Base-by-base conservation (phyloP, 148 eudicot genomes). In the Polygonum aviculare region DNA sequence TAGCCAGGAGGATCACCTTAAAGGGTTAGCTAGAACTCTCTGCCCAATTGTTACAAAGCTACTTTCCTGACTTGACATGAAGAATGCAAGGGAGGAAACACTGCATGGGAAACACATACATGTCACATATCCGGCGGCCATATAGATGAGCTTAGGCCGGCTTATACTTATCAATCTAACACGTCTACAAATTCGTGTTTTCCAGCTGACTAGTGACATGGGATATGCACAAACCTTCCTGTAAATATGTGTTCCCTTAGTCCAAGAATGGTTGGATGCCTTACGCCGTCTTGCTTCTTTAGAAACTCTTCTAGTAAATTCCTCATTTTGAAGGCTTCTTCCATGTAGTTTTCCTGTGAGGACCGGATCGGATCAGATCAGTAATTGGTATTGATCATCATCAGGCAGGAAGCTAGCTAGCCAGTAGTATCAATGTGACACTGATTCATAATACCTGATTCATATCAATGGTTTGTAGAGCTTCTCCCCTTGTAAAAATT, bases 31-130 rank as follows among this genome's bases (percentile, higher is more conserved):
- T 80, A 89, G 69, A 80, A 89, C 74, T 82, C 93, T 79, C 77
- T 89, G 93, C 31, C 90, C 93, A 79, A 89, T 87, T 55, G 93
- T 89, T 36, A 89, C 93, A 76, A 89, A 89, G 83, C 93, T 89
- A 21, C 79, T 87, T 80, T 89, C 93, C 73, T 89, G 93, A 47
- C 73, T 86, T 54, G 90, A 87, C 93, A 89, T 89, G 81, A 89
- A 89, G 84, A 89, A 87, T 47, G 93, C 93, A 74, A 89, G 90
- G 51, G 90, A 87, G 73, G 93, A 89, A 76, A 89, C 93, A 87
- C 90, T 87, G 87, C 80, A 78, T 16, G 65, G 63, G 55, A 38
- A 41, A 63, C 12, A 47, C 8, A 51, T 2, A n/a, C 12, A 47
- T 35, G 39, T 65, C 36, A 67, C 33, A 73, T 18, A 69, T 63